Conservation (phyloP, 2,329 filamentous ascomycete genomes). For the Aspergillus terreus region DNA sequence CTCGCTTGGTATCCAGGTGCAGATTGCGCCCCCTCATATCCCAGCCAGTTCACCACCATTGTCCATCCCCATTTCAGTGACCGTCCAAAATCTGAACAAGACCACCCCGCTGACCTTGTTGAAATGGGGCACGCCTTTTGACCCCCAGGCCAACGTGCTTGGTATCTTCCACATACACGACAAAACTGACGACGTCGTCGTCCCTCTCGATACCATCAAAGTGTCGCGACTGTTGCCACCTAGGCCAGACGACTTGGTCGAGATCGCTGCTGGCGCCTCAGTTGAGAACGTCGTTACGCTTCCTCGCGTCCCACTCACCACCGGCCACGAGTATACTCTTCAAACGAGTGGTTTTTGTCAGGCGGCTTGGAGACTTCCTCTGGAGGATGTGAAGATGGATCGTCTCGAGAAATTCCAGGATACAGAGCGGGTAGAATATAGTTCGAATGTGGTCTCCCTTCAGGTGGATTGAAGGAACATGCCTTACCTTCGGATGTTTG, state of each 20-base stretch:
- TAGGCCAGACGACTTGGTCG: slow-evolving; percentile 25
- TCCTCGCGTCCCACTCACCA: slow-evolving; percentile 22
- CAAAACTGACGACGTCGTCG: slow-evolving; percentile 12
- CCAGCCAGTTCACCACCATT: background rate
- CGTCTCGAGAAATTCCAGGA: slow-evolving; percentile 18
- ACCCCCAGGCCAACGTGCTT: slow-evolving; percentile 27
- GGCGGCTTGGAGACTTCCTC: slow-evolving; percentile 24
- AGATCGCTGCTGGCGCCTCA: slow-evolving; percentile 24
- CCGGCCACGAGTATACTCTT: slow-evolving; percentile 31
- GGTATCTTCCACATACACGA: slow-evolving; percentile 29
- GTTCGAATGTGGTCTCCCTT: slow-evolving; percentile 20
- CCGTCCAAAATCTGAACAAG: slow-evolving; percentile 24
- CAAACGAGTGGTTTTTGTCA: slow-evolving; percentile 34
- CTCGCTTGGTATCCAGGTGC: background rate
- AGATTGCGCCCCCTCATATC: slow-evolving; percentile 7
- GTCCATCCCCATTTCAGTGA: slow-evolving; percentile 11
- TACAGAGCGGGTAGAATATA: slow-evolving; percentile 20
- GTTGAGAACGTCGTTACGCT: slow-evolving; percentile 23
- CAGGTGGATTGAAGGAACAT: slow-evolving; percentile 8
- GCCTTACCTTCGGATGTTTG: no score
- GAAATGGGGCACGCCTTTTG: slow-evolving; percentile 37
- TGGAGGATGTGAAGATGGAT: slow-evolving; percentile 12
- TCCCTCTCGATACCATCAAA: slow-evolving; percentile 28
- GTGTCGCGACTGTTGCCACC: slow-evolving; percentile 32
- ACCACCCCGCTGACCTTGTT: slow-evolving; percentile 29